Evolutionary conservation across 2,329 filamentous ascomycete genomes (phyloP), one percentile per base, ranked within the genome.

Genomic region (Talaromyces atroroseus): DNA sequence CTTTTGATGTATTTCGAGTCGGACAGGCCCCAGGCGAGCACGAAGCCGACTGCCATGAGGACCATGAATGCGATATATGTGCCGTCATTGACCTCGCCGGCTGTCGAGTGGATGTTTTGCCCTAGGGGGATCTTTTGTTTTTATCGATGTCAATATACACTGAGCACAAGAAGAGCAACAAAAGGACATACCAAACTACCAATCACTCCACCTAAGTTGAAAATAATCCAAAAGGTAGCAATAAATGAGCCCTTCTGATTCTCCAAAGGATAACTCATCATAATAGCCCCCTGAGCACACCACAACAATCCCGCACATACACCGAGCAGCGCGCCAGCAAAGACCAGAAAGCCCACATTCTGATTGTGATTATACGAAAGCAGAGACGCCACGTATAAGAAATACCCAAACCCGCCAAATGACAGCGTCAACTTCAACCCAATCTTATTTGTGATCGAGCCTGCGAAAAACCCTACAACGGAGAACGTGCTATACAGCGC

Each of bases 191-290:
- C 82, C 76, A 85, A 69, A 66, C 86, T 85, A 60, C 92, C 92
- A 71, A 96, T 90, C 59, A 96, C 91, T 65, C 86, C 91, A 64
- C 92, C 92, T 58, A 92, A 73, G 74, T 96, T 96, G 80, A 96
- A 96, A 66, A 96, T 95, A 71, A 91, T 85, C 92, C 92, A 96
- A 76, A 96, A 96, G 77, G 85, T 86, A 59, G 88, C 88, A 70
- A 96, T 95, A 71, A 91, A 96, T 58, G 86, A 85, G 46, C 92
- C 92, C 79, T 96, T 96, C 61, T 84, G 82, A 34, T 83, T 73
- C 74, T 96, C 92, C 20, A 82, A 78, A 1, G 91, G 91, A 71
- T 96, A 96, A 42, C 88, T 85, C 84, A 95, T 92, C 76, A 80
- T 80, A 49, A 80, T 73, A 1, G 77, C 74, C 47, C 78, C 78